These are phyloP conservation scores for Penicillium thymicola DNA, from an alignment of 2,329 filamentous ascomycete species.

Conservation along the genomic window DNA sequence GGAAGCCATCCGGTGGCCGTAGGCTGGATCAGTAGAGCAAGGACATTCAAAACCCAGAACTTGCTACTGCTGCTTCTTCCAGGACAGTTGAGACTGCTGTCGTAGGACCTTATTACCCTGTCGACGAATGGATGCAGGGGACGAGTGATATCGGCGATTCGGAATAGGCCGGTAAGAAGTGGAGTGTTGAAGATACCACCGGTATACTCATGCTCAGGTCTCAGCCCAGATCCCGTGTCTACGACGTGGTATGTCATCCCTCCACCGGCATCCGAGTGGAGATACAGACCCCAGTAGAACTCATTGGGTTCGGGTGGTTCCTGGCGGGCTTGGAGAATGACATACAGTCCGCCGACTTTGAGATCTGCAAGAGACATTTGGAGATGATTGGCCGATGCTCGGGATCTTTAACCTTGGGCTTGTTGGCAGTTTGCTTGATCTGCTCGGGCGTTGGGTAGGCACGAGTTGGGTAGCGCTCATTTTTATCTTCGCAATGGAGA, in stretches of 20 bases:
- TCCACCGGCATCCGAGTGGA: conserved; percentile 13
- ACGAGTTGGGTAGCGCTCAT: neutral
- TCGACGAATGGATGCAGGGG: conserved; percentile 12
- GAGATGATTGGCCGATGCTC: neutral
- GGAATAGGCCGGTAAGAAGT: conserved; percentile 23
- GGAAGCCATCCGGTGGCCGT: neutral
- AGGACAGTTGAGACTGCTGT: conserved; percentile 17
- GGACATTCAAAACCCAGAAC: conserved; percentile 20
- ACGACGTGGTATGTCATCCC: conserved; percentile 25
- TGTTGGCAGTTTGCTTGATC: neutral
- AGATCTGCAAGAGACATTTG: conserved; percentile 3
- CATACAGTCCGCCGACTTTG: conserved; percentile 18
- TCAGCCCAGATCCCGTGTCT: conserved; percentile 18
- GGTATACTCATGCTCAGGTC: conserved; percentile 17
- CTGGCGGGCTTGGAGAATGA: conserved; percentile 24
- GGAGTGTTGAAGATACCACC: conserved; percentile 19
- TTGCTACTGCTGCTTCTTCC: conserved; percentile 17
- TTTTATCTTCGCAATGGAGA: neutral
- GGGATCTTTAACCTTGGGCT: neutral
- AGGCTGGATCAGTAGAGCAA: conserved; percentile 12
- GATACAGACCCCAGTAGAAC: conserved; percentile 33
- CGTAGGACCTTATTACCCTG: conserved; percentile 17
- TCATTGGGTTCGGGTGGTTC: conserved; percentile 25
- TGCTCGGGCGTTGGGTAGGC: neutral
- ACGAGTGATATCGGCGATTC: conserved; percentile 19